phyloP scores from a whole-genome alignment of 2,329 filamentous ascomycete genomes.

The Diaporthe citri region DNA sequence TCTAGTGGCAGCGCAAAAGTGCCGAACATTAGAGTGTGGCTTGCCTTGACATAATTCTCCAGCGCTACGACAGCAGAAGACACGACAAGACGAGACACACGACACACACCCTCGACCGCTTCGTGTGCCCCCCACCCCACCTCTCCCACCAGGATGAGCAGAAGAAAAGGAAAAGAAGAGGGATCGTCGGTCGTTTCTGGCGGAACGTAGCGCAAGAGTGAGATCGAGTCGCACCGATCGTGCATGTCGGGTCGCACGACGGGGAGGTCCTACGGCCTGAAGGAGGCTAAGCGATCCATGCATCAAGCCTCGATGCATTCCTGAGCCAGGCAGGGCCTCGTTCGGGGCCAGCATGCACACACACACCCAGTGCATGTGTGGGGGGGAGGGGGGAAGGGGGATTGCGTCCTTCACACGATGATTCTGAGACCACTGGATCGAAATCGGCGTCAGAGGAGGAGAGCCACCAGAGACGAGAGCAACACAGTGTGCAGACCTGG shows the following conservation, averaged over 20 bases:
- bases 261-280: slow-evolving; percentile 35
- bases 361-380: background rate
- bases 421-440: background rate
- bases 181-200: background rate
- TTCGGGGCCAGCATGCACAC: background rate
- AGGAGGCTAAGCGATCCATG: slow-evolving; percentile 27
- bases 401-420: background rate
- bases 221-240: slow-evolving; percentile 46
- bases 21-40: slow-evolving; percentile 32
- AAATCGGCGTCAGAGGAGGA: background rate
- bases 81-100: slow-evolving; percentile 20
- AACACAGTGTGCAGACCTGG: background rate
- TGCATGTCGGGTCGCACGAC: slow-evolving; percentile 36
- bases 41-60: slow-evolving; percentile 37
- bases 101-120: slow-evolving; percentile 14
- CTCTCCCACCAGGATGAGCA: background rate
- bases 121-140: background rate
- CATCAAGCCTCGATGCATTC: slow-evolving; percentile 28
- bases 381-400: too few species aligned
- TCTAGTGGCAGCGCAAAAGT: slow-evolving; percentile 12
- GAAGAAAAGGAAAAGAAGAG: background rate
- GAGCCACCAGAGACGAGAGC: background rate
- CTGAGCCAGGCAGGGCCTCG: background rate
- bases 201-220: slow-evolving; percentile 39
- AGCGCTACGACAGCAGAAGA: slow-evolving; percentile 13